Conservation (phyloP, 2,329 filamentous ascomycete species). For the Aspergillus clavatus region DNA sequence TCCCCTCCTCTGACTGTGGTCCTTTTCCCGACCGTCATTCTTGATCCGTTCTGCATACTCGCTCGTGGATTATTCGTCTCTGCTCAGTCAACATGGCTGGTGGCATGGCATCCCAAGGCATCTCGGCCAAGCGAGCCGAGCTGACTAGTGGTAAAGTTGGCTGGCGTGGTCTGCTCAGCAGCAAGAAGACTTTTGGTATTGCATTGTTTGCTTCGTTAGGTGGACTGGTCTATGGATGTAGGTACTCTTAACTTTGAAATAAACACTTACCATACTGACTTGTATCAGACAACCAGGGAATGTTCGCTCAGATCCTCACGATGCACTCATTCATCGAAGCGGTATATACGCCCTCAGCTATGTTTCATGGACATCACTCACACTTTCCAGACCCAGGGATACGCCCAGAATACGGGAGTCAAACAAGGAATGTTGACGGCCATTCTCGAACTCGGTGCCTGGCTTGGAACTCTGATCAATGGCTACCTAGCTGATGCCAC, state of each 20-base stretch:
- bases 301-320: constrained; percentile 64
- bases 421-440: constrained; percentile 33
- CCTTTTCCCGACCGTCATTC: too few species aligned
- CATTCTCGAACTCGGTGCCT: constrained; percentile 41
- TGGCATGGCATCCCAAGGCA: constrained; percentile 14
- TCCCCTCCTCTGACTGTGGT: too few species aligned
- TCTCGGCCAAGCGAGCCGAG: constrained; percentile 32
- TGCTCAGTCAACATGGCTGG: constrained; percentile 7
- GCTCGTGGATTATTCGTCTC: too few species aligned
- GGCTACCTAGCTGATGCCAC: constrained; percentile 36
- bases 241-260: background rate
- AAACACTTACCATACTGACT: background rate
- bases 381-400: constrained; percentile 21
- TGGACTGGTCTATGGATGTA: constrained; percentile 57
- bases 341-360: constrained; percentile 36
- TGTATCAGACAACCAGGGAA: constrained; percentile 62
- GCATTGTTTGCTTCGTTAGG: constrained; percentile 51
- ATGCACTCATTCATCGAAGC: constrained; percentile 46
- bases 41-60: too few species aligned
- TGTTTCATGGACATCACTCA: background rate
- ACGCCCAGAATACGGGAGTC: constrained; percentile 22
- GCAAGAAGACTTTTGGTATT: constrained; percentile 52
- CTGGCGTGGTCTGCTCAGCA: constrained; percentile 50
- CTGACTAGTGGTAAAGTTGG: constrained; percentile 27
- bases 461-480: constrained; percentile 34